Base-by-base conservation (phyloP, 768 basidiomycete genomes). In the Russula griseocarnosa region DNA sequence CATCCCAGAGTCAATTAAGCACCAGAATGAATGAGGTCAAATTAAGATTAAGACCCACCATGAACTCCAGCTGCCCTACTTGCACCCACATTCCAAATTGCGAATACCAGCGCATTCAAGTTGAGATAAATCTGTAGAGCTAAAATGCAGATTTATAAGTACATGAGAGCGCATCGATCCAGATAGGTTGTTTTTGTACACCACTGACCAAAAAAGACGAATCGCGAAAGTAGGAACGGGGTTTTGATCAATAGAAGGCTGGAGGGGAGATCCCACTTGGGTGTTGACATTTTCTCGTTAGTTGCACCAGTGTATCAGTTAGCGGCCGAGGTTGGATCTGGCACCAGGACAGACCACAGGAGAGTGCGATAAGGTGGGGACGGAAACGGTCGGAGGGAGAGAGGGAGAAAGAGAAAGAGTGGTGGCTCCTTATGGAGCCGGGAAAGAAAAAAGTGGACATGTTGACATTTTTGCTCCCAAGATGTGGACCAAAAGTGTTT, bases 181-280 rank as follows among this genome's bases (percentile, higher is more conserved):
- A 50, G n/a, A 3, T 26, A 32, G 55, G n/a, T 83, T 3, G 18
- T 44, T 44, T 36, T 36, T 36, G 2, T 36, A 3, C 36, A 36
- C 71, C 64, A 86, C 87, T 65, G 52, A 65, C 79, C 56, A 66
- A 87, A 82, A 60, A 83, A 72, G 46, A 85, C 78, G 30, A 82
- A 78, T 58, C 87, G 83, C 62, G 81, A 70, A 59, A 84, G 72
- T 57, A 87, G 73, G 72, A 88, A 86, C 4, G 79, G 74, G 69
- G 79, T 86, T 60, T 73, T 76, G 78, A 82, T 79, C 30, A 52
- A 13, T 32, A 61, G 49, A 51, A 56, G 60, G 26, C 49, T 40
- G 42, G 55, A 57, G 22, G 46, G 46, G 18, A 13, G 32, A n/a
- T 61, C 46, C 53, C 54, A 36, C 46, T 51, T 47, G 10, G 38